Percentiles rank a stretch among this genome's conserved stretches.
phyloP scores from a whole-genome alignment of 345 rosid species.

The Hypericum androsaemum region DNA sequence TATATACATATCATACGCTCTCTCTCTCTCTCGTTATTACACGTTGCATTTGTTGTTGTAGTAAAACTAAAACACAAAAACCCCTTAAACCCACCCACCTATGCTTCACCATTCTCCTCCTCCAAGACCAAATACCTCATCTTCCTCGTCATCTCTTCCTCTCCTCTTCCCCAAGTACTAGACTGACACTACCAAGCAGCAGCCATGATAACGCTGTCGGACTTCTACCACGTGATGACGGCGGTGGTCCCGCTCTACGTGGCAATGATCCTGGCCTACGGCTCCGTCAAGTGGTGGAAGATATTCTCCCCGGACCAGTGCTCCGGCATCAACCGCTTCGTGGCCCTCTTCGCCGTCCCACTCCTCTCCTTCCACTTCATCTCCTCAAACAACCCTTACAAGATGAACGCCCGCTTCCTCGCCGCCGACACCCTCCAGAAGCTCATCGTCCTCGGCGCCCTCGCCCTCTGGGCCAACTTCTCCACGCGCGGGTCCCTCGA shows the following conservation, averaged over 20 bases:
- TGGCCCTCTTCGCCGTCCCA: slow-evolving; percentile 96
- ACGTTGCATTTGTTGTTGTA: too few relatives aligned
- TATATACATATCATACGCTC: too few relatives aligned
- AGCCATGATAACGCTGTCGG: slow-evolving; percentile 58
- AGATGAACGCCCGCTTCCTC: slow-evolving; percentile 77
- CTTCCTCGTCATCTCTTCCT: too few relatives aligned
- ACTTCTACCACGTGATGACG: slow-evolving; percentile 97
- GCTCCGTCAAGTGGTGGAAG: slow-evolving; percentile 99
- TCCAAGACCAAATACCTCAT: too few relatives aligned
- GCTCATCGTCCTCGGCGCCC: slow-evolving; percentile 48
- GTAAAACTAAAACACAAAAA: too few relatives aligned
- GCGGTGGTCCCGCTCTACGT: slow-evolving; percentile 98
- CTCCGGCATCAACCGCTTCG: slow-evolving; percentile 96
- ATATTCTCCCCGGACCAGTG: slow-evolving; percentile 95
- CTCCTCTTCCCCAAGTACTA: too few relatives aligned
- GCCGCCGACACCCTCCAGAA: slow-evolving; percentile 93
- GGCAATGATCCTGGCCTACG: slow-evolving; percentile 92
- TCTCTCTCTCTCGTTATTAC: too few relatives aligned
- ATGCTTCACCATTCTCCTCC: too few relatives aligned
- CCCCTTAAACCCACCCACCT: too few relatives aligned
- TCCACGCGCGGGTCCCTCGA: slow-evolving; percentile 58
- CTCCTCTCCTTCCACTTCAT: slow-evolving; percentile 96
- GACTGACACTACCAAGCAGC: background rate
- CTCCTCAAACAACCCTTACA: slow-evolving; percentile 66
- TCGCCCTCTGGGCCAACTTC: slow-evolving; percentile 56